Percentiles rank a stretch among this genome's conserved stretches.
phyloP scores from a whole-genome alignment of 768 basidiomycete genomes.

The Mycena crocata region DNA sequence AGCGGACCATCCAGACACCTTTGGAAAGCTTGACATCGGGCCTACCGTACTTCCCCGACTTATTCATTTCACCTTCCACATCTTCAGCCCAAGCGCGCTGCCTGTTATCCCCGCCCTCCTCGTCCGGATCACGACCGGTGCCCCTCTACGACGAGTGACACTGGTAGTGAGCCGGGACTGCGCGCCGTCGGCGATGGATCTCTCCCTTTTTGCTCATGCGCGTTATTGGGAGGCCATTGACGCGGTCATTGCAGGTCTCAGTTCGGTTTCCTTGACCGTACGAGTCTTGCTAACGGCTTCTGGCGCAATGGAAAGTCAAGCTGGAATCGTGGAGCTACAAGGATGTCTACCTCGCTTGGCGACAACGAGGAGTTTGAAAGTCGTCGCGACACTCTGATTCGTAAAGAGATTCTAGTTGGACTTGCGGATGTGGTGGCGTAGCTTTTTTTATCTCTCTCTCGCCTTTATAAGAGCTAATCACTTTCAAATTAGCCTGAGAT shows the following conservation, averaged over 20 bases:
- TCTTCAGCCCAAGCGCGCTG: constrained; percentile 6
- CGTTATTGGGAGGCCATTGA: constrained; percentile 1
- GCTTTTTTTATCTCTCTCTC: too few relatives aligned
- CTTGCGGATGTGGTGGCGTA: too few relatives aligned
- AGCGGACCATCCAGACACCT: constrained; percentile 1
- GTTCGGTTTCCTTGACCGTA: background rate
- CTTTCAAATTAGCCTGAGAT: too few relatives aligned
- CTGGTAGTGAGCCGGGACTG: constrained; percentile 19
- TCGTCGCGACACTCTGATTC: background rate
- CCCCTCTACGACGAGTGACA: background rate
- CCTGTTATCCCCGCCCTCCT: constrained; percentile 7
- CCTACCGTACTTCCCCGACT: background rate
- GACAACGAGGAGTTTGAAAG: background rate
- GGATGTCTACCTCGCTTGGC: constrained; percentile 5
- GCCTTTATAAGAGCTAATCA: too few relatives aligned
- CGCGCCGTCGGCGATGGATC: background rate
- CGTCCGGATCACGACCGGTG: background rate
- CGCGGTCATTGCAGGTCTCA: background rate
- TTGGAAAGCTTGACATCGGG: constrained; percentile 2
- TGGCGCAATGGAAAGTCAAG: background rate
- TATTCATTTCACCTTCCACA: constrained; percentile 1
- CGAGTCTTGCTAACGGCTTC: background rate
- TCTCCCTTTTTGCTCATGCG: background rate
- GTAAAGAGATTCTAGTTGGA: too few relatives aligned
- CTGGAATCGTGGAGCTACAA: background rate